These are phyloP conservation scores for Yamadazyma triangularis DNA, from an alignment of 1,139 yeast genomes.

Conservation along the genomic window DNA sequence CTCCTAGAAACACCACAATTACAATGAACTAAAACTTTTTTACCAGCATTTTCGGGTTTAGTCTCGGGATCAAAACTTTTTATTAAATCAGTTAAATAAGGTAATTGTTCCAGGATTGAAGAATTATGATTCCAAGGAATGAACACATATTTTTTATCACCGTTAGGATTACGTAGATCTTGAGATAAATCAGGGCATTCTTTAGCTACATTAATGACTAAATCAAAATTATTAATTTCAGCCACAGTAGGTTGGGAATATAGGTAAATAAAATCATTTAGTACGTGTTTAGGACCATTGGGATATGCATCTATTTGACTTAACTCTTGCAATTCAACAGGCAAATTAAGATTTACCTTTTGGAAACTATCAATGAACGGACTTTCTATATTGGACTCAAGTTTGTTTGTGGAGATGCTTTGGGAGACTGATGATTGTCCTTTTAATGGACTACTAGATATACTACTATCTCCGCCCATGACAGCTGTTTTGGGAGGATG, in stretches of 20 bases:
- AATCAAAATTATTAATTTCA: conserved; percentile 58
- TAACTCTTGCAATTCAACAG: conserved; percentile 40
- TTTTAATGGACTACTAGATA: too few species aligned
- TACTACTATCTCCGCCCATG: background rate
- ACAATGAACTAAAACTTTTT: conserved; percentile 70
- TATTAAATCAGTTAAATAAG: conserved; percentile 52
- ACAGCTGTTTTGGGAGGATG: background rate
- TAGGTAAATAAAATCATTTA: conserved; percentile 22
- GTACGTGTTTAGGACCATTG: conserved; percentile 73
- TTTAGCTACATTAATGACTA: conserved; percentile 82
- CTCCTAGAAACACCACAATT: conserved; percentile 92
- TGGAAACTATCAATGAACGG: conserved; percentile 7
- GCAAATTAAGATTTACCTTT: conserved; percentile 6
- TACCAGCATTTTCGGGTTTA: conserved; percentile 19
- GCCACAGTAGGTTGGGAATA: conserved; percentile 30
- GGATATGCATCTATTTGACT: conserved; percentile 58
- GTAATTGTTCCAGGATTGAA: conserved; percentile 59
- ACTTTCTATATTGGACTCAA: conserved; percentile 6
- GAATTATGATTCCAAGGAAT: conserved; percentile 89
- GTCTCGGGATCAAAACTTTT: conserved; percentile 24
- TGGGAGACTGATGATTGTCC: background rate
- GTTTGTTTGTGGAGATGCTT: background rate
- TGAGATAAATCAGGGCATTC: conserved; percentile 51
- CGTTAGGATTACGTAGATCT: conserved; percentile 15
- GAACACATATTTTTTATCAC: conserved; percentile 52